Percentiles rank a stretch among this genome's conserved stretches.
phyloP scores from a whole-genome alignment of 169 alveolate species.

The Plasmodium vivax region DNA sequence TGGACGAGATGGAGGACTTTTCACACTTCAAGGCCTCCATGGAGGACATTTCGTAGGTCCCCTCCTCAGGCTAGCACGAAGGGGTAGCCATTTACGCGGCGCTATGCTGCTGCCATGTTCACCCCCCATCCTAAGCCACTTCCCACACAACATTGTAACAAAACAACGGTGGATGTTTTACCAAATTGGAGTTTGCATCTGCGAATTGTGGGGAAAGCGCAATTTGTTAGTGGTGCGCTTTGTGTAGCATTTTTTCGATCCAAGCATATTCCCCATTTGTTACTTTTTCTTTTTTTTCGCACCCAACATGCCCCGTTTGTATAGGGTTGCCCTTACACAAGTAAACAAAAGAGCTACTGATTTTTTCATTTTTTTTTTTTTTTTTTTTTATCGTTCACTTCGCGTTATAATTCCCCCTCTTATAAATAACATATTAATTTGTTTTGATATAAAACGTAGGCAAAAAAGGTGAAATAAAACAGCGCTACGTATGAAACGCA shows the following conservation, averaged over 20 bases:
- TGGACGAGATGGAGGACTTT: conserved; percentile 76
- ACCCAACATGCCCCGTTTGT: background rate
- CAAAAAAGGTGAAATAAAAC: background rate
- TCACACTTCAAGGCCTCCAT: conserved; percentile 22
- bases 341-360: background rate
- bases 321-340: background rate
- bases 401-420: background rate
- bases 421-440: conserved; percentile 22
- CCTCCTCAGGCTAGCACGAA: background rate
- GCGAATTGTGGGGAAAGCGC: background rate
- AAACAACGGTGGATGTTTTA: background rate
- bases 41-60: conserved; percentile 37
- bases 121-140: background rate
- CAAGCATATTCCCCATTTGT: background rate
- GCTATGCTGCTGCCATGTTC: background rate
- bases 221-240: background rate
- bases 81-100: background rate
- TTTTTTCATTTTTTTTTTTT: background rate
- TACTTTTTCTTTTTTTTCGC: background rate
- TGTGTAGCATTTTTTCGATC: background rate
- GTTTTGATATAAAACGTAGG: conserved; percentile 7
- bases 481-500: background rate
- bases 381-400: background rate
- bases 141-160: background rate
- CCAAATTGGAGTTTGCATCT: background rate